Base-by-base conservation (phyloP, 1,139 yeast genomes). In the Yamadazyma diddensiae region DNA sequence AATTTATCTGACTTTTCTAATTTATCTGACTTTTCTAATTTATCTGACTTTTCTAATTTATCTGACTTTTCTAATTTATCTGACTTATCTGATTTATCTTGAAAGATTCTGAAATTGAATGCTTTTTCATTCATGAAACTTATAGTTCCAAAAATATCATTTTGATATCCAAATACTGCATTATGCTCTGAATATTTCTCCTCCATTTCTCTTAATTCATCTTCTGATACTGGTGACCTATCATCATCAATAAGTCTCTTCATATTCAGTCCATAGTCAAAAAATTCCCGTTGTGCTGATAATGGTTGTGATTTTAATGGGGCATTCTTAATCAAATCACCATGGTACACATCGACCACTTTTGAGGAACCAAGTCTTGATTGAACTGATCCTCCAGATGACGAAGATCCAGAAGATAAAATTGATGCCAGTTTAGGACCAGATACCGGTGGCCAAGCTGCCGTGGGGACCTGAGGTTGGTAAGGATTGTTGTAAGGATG, bases 291-390 rank as follows among this genome's bases (percentile, higher is more conserved):
- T 47, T 74, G 78, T 0, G 82, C 73, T 23, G 76, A 67, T 19
- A 75, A 57, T 7, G 82, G 82, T 46, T 77, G 82, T 3, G 78
- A 71, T 19, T 57, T 56, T 21, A 70, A 45, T 3, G 81, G 82
- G 0, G 81, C 80, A 22, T 60, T 64, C 39, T 62, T 64, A 15
- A 69, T 57, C 23, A 58, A 59, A 39, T 73, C 77, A 3, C 71
- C 74, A 30, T 60, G 63, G 46, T 70, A 77, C 3, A 75, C 73
- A 44, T 75, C 80, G 6, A 73, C 67, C 4, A 67, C 71, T 34
- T 48, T 42, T 2, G 43, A 28, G 15, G 37, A 28, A 17, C 18
- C 17, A 22, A 24, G 13, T 11, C 13, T 9, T 9, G 22, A 16
- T 18, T 15, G 19, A 17, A 8, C 17, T 14, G 17, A 11, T 5